Base-by-base conservation (phyloP, 2,329 filamentous ascomycete species). In the Clarireedia homoeocarpa region DNA sequence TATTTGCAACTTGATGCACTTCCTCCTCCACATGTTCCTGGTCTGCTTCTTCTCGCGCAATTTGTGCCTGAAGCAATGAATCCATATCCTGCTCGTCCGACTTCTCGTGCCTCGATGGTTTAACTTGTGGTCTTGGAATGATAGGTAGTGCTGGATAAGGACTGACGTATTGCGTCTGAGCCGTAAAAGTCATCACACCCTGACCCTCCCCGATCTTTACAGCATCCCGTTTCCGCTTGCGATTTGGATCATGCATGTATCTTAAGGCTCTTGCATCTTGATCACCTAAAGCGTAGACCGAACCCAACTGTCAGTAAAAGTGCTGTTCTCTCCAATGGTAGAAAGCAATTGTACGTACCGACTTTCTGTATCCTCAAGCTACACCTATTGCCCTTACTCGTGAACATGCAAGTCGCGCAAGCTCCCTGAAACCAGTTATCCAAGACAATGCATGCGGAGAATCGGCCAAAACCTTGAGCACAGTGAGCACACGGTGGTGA, bases 351-450 rank as follows among this genome's bases (percentile, higher is more conserved):
- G 26, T 30, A 57, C 39, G 47, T 54, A 63, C 63, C 62, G 47
- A 61, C 60, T 24, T 56, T 51, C 42, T 62, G 56, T 23, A 55
- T 52, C 42, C 62, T 58, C 47, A 66, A 50, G 47, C 61, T 65
- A 45, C 65, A 67, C 42, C 63, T 63, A 40, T 64, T 63, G 1
- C 63, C 62, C 42, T 63, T 66, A 10, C 60, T 62, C 7, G 59
- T 65, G 47, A 65, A 66, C 5, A 63, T 59, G 49, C 65, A 67
- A 40, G 60, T 58, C 17, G 59, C 53, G 53, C 64, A 67, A 20
- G 62, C 63, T 36, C 65, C 65, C 27, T 65, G 61, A 56, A 65
- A 67, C 61, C 61, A 67, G 36, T 59, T 42, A 6, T 60, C 58
- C 51, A 66, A 15, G 2, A 59, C 62, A 20, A 66, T 59, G 47